phyloP scores from a whole-genome alignment of 1,284 basidiomycete species.

The Farysia itapuensis region DNA sequence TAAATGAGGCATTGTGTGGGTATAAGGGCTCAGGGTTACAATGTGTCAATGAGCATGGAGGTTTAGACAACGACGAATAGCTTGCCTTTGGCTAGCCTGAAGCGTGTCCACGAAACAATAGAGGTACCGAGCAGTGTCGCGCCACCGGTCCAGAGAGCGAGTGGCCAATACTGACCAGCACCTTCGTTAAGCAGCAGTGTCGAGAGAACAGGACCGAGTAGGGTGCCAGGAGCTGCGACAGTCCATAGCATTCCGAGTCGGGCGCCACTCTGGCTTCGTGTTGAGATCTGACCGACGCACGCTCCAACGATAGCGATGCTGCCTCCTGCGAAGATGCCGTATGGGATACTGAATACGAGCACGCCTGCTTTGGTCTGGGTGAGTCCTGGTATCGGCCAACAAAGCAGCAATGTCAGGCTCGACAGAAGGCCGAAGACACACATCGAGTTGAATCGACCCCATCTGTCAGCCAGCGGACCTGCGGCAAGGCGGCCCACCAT shows the following conservation, averaged over 20 bases:
- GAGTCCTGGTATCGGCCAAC: constrained; percentile 31
- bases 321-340: constrained; percentile 25
- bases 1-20: not conserved
- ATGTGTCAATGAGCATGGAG: not conserved
- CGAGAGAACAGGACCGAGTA: constrained; percentile 31
- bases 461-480: constrained; percentile 20
- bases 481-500: constrained; percentile 24
- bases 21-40: not conserved
- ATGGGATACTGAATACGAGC: constrained; percentile 7
- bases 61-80: constrained; percentile 18
- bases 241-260: constrained; percentile 27
- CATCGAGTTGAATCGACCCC: constrained; percentile 30
- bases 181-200: constrained; percentile 15
- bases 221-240: constrained; percentile 19
- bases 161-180: constrained; percentile 16
- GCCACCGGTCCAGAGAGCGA: constrained; percentile 25
- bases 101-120: constrained; percentile 17
- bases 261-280: constrained; percentile 8
- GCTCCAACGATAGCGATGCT: constrained; percentile 25
- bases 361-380: constrained; percentile 30
- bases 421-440: constrained; percentile 12
- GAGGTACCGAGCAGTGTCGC: constrained; percentile 17
- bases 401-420: constrained; percentile 13
- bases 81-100: constrained; percentile 11
- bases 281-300: constrained; percentile 24